phyloP scores from a whole-genome alignment of 257 asterid species.

The Mentha longifolia region DNA sequence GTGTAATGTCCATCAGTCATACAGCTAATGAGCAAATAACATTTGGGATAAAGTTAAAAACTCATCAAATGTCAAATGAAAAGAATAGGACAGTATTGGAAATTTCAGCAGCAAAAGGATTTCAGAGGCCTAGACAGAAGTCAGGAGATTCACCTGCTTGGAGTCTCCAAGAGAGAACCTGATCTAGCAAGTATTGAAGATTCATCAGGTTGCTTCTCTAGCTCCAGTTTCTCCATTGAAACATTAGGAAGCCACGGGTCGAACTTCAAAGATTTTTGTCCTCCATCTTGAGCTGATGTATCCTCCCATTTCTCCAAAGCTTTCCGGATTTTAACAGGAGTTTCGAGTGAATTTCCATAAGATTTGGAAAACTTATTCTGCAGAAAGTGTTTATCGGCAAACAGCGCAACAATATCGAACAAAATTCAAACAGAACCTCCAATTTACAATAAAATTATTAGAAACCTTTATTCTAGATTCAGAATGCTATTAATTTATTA shows the following conservation, averaged over 20 bases:
- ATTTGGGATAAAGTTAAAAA: constrained; percentile 20
- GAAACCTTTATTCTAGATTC: neutral
- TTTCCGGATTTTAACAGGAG: constrained; percentile 67
- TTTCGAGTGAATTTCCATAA: constrained; percentile 68
- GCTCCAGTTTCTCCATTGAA: constrained; percentile 28
- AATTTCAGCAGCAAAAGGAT: constrained; percentile 22
- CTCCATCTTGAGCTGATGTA: constrained; percentile 40
- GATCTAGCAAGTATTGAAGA: constrained; percentile 36
- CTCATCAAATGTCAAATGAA: constrained; percentile 4
- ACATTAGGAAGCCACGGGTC: constrained; percentile 54
- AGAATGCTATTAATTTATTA: neutral
- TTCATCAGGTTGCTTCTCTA: constrained; percentile 44
- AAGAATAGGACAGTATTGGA: neutral
- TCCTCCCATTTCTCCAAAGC: constrained; percentile 46
- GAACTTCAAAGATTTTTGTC: constrained; percentile 41
- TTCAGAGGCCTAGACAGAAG: constrained; percentile 21
- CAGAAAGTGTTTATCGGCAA: constrained; percentile 20
- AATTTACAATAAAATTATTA: neutral
- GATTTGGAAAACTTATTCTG: constrained; percentile 77
- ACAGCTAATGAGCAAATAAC: constrained; percentile 47
- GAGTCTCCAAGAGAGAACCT: constrained; percentile 53
- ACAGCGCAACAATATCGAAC: constrained; percentile 7
- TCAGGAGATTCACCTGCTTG: constrained; percentile 60
- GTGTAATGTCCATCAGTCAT: constrained; percentile 50
- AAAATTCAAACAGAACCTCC: constrained; percentile 5